Conservation (phyloP, 805 yeast species). For the Barnettozyma siamensis region DNA sequence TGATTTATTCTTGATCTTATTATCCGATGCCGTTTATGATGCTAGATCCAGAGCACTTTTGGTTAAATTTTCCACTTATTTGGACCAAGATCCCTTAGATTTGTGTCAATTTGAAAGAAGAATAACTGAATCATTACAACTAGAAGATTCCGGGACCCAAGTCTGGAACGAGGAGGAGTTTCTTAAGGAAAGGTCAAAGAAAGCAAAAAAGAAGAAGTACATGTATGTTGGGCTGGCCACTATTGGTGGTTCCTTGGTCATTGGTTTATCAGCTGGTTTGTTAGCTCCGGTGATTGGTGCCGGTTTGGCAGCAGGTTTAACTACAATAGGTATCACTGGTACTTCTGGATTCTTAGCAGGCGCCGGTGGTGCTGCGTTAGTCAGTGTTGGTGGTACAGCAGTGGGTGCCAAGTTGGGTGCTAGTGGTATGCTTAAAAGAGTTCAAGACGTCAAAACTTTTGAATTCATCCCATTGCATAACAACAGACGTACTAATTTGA, state of each 20-base stretch:
- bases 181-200: constrained; percentile 65
- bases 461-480: constrained; percentile 92
- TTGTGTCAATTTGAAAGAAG: constrained; percentile 85
- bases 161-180: constrained; percentile 68
- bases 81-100: constrained; percentile 61
- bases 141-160: constrained; percentile 77
- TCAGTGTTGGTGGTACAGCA: constrained; percentile 86
- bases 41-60: constrained; percentile 82
- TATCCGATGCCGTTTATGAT: constrained; percentile 85
- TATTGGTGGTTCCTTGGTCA: constrained; percentile 88
- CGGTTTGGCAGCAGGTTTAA: constrained; percentile 93
- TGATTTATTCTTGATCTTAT: constrained; percentile 73
- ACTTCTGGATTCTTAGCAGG: constrained; percentile 91
- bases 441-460: constrained; percentile 89
- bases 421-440: constrained; percentile 77
- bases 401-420: constrained; percentile 88
- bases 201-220: constrained; percentile 57
- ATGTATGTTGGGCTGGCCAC: constrained; percentile 94
- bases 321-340: constrained; percentile 94
- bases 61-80: constrained; percentile 54
- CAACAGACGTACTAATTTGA: constrained; percentile 79
- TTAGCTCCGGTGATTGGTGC: constrained; percentile 98
- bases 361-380: constrained; percentile 92
- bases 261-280: constrained; percentile 92
- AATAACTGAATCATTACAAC: constrained; percentile 82